These are phyloP conservation scores for Termitomyces sp. DNA, from an alignment of 768 basidiomycete species.

Conservation along the genomic window DNA sequence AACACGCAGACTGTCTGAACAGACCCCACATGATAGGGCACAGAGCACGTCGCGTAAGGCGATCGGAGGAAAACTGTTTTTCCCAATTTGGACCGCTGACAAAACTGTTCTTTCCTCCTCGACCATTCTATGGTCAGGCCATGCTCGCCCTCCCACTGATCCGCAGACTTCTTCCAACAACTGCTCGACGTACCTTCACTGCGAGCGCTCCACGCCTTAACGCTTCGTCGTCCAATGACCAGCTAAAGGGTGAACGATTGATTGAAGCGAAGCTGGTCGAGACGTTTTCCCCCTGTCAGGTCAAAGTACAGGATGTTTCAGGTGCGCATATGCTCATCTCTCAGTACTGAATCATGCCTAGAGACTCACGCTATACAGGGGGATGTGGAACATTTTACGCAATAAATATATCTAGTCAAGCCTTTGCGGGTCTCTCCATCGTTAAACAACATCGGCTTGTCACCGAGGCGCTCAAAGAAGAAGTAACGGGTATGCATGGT, in stretches of 20 bases:
- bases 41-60: conserved; percentile 13
- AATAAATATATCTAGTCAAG: conserved; percentile 78
- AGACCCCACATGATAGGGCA: conserved; percentile 14
- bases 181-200: conserved; percentile 25
- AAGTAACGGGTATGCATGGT: conserved; percentile 90
- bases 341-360: background rate
- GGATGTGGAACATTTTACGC: conserved; percentile 98
- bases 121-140: background rate
- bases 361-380: conserved; percentile 40
- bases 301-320: conserved; percentile 92
- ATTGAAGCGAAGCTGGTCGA: conserved; percentile 71
- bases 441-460: conserved; percentile 95
- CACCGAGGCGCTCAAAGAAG: conserved; percentile 78
- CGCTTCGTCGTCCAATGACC: conserved; percentile 11
- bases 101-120: conserved; percentile 1
- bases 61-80: background rate
- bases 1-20: conserved; percentile 16
- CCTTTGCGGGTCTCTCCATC: conserved; percentile 79
- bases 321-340: conserved; percentile 39
- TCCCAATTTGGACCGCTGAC: conserved; percentile 2
- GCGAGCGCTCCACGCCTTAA: conserved; percentile 15
- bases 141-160: conserved; percentile 29
- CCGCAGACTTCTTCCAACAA: conserved; percentile 22
- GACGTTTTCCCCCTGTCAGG: conserved; percentile 71
- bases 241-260: conserved; percentile 54